Evolutionary conservation across 1,284 basidiomycete genomes (phyloP).

Genomic region (Anthracocystis setariae): DNA sequence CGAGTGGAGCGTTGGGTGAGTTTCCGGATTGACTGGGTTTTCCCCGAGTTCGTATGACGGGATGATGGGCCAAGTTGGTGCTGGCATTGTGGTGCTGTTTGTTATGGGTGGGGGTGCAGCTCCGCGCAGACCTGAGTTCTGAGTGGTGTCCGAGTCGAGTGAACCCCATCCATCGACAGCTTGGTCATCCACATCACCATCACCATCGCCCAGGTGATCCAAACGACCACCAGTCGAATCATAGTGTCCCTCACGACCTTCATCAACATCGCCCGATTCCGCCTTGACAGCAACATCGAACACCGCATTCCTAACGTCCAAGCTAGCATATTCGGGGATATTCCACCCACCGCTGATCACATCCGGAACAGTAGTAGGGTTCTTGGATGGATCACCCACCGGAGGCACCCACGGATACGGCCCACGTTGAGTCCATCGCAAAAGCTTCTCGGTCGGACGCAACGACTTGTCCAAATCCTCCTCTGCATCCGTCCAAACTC

Average conservation of each 20-base stretch:
- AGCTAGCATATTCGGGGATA: conserved; percentile 15
- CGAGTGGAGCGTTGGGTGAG: conserved; percentile 21
- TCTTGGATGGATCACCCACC: conserved; percentile 6
- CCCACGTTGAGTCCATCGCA: conserved; percentile 22
- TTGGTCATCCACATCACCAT: conserved; percentile 16
- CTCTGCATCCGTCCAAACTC: conserved; percentile 38
- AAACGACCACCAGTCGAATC: not conserved
- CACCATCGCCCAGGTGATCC: not conserved
- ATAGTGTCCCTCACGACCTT: not conserved
- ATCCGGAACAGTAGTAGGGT: conserved; percentile 20
- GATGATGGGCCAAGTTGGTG: conserved; percentile 10
- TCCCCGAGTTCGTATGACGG: conserved; percentile 35
- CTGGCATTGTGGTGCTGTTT: too few species aligned
- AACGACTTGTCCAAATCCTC: conserved; percentile 16
- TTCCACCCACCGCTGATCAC: conserved; percentile 22
- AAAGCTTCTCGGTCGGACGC: conserved; percentile 34
- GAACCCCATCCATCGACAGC: conserved; percentile 13
- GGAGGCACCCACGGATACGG: conserved; percentile 31
- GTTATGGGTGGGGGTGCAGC: too few species aligned
- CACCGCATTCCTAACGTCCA: not conserved
- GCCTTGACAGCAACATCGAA: too few species aligned
- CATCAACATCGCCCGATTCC: conserved; percentile 6
- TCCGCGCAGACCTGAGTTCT: too few species aligned
- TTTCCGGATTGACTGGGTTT: conserved; percentile 26
- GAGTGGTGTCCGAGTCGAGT: not conserved